phyloP scores from a whole-genome alignment of 2,329 filamentous ascomycete species.

The Colletotrichum sp. region DNA sequence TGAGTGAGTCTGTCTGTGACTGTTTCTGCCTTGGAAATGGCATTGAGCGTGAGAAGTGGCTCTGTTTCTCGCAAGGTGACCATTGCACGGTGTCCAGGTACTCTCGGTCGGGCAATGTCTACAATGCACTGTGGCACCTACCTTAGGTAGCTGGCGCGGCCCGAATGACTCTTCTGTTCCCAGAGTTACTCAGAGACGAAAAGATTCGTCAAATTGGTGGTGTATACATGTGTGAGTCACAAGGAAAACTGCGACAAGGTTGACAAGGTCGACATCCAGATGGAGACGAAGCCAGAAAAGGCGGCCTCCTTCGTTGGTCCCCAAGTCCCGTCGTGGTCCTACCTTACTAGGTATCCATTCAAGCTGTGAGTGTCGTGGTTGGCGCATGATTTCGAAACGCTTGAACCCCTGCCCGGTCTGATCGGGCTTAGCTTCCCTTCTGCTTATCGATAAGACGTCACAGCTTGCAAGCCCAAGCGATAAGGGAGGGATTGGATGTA shows the following conservation, averaged over 20 bases:
- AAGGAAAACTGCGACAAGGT: neutral
- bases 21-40: neutral
- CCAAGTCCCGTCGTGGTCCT: neutral
- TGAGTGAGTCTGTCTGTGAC: neutral
- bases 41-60: neutral
- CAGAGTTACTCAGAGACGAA: neutral
- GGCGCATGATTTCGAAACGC: constrained; percentile 7
- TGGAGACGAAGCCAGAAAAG: neutral
- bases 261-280: neutral
- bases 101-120: neutral
- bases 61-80: neutral
- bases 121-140: neutral
- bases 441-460: constrained; percentile 16
- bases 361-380: neutral
- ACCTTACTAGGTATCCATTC: neutral
- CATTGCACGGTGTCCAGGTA: neutral
- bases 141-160: neutral
- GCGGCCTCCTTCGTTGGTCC: neutral
- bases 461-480: neutral
- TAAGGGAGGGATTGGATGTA: neutral
- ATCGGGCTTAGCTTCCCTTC: neutral
- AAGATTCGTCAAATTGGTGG: neutral
- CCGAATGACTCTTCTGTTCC: neutral
- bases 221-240: neutral
- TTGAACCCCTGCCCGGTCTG: neutral